Base-by-base conservation (phyloP, 345 rosid genomes). In the Chamaenerion angustifolium region DNA sequence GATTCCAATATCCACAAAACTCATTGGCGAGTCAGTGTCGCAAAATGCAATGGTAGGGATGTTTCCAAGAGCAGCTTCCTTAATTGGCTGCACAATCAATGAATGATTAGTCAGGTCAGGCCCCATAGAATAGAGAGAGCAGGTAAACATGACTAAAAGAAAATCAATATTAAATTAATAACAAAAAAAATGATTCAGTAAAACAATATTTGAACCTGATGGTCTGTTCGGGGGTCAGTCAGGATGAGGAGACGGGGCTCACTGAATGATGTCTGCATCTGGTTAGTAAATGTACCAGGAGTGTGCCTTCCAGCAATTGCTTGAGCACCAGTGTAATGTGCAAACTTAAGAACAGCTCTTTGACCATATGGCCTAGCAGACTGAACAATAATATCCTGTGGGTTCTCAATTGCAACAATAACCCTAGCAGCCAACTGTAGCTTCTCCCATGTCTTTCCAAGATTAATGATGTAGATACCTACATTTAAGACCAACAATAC, bases 11-110 rank as follows among this genome's bases (percentile, higher is more conserved):
- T 87, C 96, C 5, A 87, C 94, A 54, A 66, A 87, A 2, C 79
- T 48, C 96, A 87, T 81, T 3, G 96, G 94, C 2, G 96, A 87
- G 54, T 87, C 96, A 0, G 96, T 87, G 57, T 87, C 96, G 45
- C 94, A 87, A 58, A 83, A 87, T 42, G 94, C 94, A 65, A 87
- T 83, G 51, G 92, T 87, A 0, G 94, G 96, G 54, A 87, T 87
- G 67, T 83, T 83, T 61, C 94, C 96, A 50, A 87, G 80, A 15
- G 96, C 87, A 18, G 87, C 81, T 77, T 87, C 96, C 69, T 83
- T 87, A 51, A 87, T 87, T 6, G 96, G 96, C 94, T 83, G 77
- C 67, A 73, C n/a, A 54, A 42, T 12, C 5, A 13, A 46, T 14
- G 23, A 10, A 31, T 23, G 7, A 27, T 19, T 10, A 10, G 0